Base-by-base conservation (phyloP, 2,329 filamentous ascomycete species). In the Polychaeton citri region DNA sequence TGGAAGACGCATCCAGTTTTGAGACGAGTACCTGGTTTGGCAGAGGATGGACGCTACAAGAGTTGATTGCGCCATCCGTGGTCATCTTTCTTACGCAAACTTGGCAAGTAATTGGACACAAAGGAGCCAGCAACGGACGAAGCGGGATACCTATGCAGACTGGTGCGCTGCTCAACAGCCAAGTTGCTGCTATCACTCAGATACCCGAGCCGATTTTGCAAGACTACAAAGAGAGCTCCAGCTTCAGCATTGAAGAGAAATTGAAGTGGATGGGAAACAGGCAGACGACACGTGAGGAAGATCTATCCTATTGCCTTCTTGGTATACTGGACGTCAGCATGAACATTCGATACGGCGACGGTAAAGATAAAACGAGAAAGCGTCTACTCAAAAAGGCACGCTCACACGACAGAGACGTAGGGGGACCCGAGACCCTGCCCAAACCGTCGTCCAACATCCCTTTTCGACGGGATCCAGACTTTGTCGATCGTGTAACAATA, bases 401-500 rank as follows among this genome's bases (percentile, higher is more conserved):
- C 21, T n/a, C n/a, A n/a, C n/a, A n/a, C n/a, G n/a, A n/a, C n/a
- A n/a, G n/a, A n/a, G n/a, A n/a, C n/a, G n/a, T n/a, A n/a, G 21
- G 21, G 7, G n/a, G 7, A 7, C 38, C 38, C 18, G 20, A 42
- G 13, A 21, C 34, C 21, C 26, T 44, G 38, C 38, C 38, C 18
- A 21, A 42, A 15, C 24, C 34, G 24, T 30, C 44, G 38, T 37
- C 43, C 44, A 31, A 38, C 17, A 39, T 49, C 21, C 47, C 46
- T 5, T 47, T 48, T 28, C 33, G 21, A 4, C 36, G 32, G 7
- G 43, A 50, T 28, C 17, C 32, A 6, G 37, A 44, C 32, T 48
- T 46, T 19, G 35, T 50, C 32, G 35, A 38, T 6, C 45, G 46
- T 21, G 34, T 21, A 6, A 31, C 40, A 15, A 16, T 48, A 19